Conservation (phyloP, 2,329 filamentous ascomycete genomes). For the Orbilia blumenaviensis region DNA sequence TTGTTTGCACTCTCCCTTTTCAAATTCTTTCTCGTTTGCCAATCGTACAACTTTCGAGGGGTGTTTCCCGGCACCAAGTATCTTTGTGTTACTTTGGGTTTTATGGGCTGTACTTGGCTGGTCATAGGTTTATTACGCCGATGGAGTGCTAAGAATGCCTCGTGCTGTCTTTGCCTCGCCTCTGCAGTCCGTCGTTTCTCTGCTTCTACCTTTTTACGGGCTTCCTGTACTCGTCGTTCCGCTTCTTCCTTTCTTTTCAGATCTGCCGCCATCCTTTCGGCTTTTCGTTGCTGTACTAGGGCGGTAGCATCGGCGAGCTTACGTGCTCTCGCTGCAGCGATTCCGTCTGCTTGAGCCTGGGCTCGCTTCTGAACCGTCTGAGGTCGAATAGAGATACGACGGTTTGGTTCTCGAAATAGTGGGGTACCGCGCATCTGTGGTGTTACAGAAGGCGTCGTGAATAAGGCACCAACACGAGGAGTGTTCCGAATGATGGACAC, state of each 20-base stretch:
- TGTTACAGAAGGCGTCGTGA: background rate
- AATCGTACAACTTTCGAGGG: slow-evolving; percentile 37
- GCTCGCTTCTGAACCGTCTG: slow-evolving; percentile 1
- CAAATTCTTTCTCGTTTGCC: slow-evolving; percentile 18
- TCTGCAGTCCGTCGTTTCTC: slow-evolving; percentile 29
- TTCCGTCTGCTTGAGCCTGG: slow-evolving; percentile 17
- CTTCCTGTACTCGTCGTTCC: slow-evolving; percentile 26
- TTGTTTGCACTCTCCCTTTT: slow-evolving; percentile 30
- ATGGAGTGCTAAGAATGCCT: slow-evolving; percentile 35
- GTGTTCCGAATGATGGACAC: background rate
- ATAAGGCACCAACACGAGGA: background rate
- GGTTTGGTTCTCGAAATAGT: background rate
- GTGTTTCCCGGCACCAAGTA: background rate
- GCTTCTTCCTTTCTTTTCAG: slow-evolving; percentile 23
- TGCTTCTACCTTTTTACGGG: slow-evolving; percentile 43
- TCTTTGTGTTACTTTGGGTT: background rate
- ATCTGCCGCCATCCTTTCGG: slow-evolving; percentile 20
- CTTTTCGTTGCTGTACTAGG: slow-evolving; percentile 30
- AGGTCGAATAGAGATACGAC: background rate
- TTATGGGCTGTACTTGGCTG: background rate
- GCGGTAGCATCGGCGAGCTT: slow-evolving; percentile 12
- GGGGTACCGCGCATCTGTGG: background rate
- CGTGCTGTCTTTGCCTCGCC: slow-evolving; percentile 22
- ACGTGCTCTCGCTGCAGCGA: slow-evolving; percentile 26
- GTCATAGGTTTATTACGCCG: background rate